Evolutionary conservation across 768 basidiomycete genomes (phyloP), one percentile per base, ranked within the genome.

Genomic region (Suillus cothurnatus): DNA sequence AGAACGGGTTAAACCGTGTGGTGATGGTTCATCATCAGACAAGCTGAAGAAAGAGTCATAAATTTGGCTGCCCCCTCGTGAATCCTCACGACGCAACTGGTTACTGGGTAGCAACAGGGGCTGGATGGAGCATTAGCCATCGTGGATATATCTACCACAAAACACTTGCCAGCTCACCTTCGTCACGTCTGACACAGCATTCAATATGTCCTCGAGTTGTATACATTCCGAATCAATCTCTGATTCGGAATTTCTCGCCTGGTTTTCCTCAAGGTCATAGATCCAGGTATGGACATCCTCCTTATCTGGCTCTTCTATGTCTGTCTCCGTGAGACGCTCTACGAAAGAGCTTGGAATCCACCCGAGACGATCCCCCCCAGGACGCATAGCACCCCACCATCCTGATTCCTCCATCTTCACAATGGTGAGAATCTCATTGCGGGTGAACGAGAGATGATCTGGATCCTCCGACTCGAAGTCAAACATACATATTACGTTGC

Each of bases 321-420:
- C 55, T 23, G 53, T 36, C 31, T 61, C 65, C 23, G 61, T 76
- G 12, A 93, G 77, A 2, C 82, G 80, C 59, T 78, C 79, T 6
- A 94, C 89, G 74, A 86, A 93, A 2, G 88, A 85, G 67, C 86
- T 83, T 12, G 92, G 92, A 65, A 93, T 87, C 92, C 92, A 93
- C 55, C 92, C 90, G 38, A 91, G 81, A 39, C 76, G 73, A 58
- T 82, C 78, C 15, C 83, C 84, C 43, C 80, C 80, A 14, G 77
- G 76, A 28, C 86, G 81, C 77, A 90, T 84, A 23, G 91, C 92
- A 23, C 89, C 91, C 90, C 91, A 93, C 92, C 91, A 93, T 12
- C 92, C 92, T 2, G 87, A 85, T 15, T 83, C 81, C 74, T 92
- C 90, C 74, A 85, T 81, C 74, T 86, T 87, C 53, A 93, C 80